Base-by-base conservation (phyloP, 371 early-diverging fungal genomes). In the Mucor lusitanicus region DNA sequence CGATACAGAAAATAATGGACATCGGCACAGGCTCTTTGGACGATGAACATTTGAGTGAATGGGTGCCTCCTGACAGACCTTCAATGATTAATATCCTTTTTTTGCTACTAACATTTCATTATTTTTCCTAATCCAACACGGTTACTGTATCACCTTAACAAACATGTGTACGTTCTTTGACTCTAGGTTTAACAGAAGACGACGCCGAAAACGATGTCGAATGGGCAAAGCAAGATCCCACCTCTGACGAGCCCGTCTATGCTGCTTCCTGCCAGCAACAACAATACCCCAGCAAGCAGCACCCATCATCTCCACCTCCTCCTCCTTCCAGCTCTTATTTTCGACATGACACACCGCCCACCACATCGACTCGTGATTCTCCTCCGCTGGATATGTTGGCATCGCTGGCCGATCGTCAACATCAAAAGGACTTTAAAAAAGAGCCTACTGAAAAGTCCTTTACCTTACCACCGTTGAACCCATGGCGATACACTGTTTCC, bases 71-170 rank as follows among this genome's bases (percentile, higher is more conserved):
- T 13, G 78, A 78, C 27, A 69, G 78, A 61, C 78, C 78, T 53
- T 68, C 75, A 3, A 68, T 70, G 73, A 73, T 76, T 65, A 76
- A 72, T 72, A 76, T 72, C 76, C 73, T 76, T 74, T 73, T 72
- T 59, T 42, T 48, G 15, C 15, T 30, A 30, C 30, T 30, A 53
- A 53, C 30, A 35, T 61, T 56, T 40, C 61, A 56, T 42, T 46
- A n/a, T 50, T 23, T 50, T 50, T 50, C 50, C 50, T 50, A 50
- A 23, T 12, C 23, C 11, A 21, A 23, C 23, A 21, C 25, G 11
- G 1, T 7, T 33, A 33, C 23, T 58, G 15, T 42, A 11, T 64
- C 33, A 46, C 60, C 63, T 69, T 72, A 61, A 61, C 59, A 21
- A 17, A 13, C 27, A 30, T 23, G n/a, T 27, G 13, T 66, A 73